These are phyloP conservation scores for Conringia planisiliqua DNA, from an alignment of 345 rosid species.

Conservation along the genomic window DNA sequence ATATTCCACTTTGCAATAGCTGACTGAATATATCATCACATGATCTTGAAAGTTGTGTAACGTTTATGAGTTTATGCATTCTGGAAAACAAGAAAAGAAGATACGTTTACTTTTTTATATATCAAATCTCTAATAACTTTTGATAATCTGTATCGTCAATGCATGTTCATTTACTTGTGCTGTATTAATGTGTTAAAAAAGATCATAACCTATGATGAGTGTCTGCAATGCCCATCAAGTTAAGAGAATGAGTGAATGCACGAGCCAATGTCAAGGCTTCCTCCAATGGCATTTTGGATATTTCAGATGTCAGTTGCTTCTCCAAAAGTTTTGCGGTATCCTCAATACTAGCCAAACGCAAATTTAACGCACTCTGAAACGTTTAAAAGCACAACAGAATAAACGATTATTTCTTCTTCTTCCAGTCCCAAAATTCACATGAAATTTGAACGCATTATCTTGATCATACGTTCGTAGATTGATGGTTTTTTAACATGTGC, in stretches of 20 bases:
- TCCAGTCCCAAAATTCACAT: too few relatives aligned
- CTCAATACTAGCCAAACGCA: constrained; percentile 87
- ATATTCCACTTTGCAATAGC: constrained; percentile 74
- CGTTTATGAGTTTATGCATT: constrained; percentile 59
- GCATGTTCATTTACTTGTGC: not conserved
- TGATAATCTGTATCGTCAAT: not conserved
- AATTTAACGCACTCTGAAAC: constrained; percentile 77
- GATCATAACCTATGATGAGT: constrained; percentile 75
- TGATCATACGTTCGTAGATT: too few relatives aligned
- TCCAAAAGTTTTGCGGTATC: constrained; percentile 76
- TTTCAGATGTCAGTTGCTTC: constrained; percentile 73
- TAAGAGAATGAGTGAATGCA: constrained; percentile 90
- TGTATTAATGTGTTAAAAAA: not conserved
- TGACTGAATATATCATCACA: constrained; percentile 85
- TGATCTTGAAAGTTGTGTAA: constrained; percentile 67
- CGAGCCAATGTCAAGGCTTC: constrained; percentile 89
- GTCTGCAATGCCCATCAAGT: constrained; percentile 91
- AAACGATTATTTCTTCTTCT: too few relatives aligned
- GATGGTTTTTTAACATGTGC: too few relatives aligned
- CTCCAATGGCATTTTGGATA: constrained; percentile 80
- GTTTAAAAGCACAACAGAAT: not conserved
- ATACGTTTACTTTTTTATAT: not conserved
- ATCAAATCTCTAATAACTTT: not conserved
- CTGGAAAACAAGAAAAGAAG: constrained; percentile 34
- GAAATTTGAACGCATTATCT: too few relatives aligned